phyloP scores from a whole-genome alignment of 2,329 filamentous ascomycete genomes.

The Thelonectria discophora region DNA sequence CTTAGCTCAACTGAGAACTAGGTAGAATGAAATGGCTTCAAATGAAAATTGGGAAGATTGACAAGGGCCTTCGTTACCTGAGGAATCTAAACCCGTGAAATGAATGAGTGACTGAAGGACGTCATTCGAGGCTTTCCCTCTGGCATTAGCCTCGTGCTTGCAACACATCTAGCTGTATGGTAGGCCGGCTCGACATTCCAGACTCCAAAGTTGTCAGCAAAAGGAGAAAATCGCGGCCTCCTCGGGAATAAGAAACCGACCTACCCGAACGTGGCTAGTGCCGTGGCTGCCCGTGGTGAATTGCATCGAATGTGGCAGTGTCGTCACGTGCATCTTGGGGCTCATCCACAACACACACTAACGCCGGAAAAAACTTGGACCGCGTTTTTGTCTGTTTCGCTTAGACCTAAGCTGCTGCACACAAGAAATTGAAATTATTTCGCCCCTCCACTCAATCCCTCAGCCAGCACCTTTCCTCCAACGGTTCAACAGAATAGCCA shows the following conservation, averaged over 20 bases:
- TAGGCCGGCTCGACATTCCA: background rate
- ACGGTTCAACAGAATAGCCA: constrained; percentile 57
- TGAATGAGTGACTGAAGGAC: background rate
- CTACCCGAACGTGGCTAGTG: background rate
- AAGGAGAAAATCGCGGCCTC: background rate
- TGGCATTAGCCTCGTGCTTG: background rate
- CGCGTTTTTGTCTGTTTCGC: constrained; percentile 45
- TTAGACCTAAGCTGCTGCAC: constrained; percentile 52
- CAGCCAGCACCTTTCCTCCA: constrained; percentile 55
- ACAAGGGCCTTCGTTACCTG: background rate
- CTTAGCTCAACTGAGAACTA: constrained; percentile 19
- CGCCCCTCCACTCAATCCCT: constrained; percentile 52
- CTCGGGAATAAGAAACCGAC: background rate
- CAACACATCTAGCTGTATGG: background rate
- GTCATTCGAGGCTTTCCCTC: background rate
- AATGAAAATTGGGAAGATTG: constrained; percentile 17
- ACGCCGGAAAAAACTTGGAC: constrained; percentile 43
- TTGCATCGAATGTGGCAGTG: background rate
- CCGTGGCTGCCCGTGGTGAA: background rate
- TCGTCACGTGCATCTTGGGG: constrained; percentile 34
- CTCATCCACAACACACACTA: constrained; percentile 29
- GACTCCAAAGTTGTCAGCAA: too few species aligned
- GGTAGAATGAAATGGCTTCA: background rate
- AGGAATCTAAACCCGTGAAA: background rate
- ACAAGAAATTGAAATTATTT: constrained; percentile 54